Percentiles rank a stretch among this genome's conserved stretches.
Evolutionary conservation across 306 rosid genomes (phyloP).

Genomic region (Sicyos baderoa): DNA sequence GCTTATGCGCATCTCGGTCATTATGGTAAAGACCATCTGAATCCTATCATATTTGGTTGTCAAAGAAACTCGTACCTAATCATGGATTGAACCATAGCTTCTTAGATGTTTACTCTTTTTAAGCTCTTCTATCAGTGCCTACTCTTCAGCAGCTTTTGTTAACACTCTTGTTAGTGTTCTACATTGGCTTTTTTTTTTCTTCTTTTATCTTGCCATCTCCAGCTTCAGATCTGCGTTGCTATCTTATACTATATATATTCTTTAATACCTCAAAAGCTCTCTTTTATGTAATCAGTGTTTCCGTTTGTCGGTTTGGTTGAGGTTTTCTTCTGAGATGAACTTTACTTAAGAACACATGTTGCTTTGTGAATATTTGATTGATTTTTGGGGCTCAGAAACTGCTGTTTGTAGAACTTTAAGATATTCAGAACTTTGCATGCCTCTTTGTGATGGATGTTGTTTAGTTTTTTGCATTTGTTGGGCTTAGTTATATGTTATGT

Average conservation of each 20-base stretch:
- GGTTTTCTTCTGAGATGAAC: not conserved
- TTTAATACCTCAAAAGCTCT: not conserved
- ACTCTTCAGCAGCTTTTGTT: not conserved
- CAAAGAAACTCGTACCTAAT: too few relatives aligned
- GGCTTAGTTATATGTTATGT: too few relatives aligned
- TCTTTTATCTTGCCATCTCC: not conserved
- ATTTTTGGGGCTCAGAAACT: not conserved
- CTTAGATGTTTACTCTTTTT: not conserved
- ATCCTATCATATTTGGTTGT: too few relatives aligned
- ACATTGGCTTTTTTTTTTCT: not conserved
- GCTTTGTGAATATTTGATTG: conserved; percentile 6
- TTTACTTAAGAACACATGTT: not conserved
- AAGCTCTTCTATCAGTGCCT: not conserved
- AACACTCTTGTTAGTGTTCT: not conserved
- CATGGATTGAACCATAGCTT: too few relatives aligned
- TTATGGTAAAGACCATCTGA: too few relatives aligned
- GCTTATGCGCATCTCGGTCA: too few relatives aligned
- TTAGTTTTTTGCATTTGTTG: not conserved
- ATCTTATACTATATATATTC: not conserved
- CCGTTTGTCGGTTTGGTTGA: not conserved
- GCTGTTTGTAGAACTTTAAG: not conserved
- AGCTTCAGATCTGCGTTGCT: conserved; percentile 4
- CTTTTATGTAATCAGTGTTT: not conserved
- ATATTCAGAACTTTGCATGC: not conserved
- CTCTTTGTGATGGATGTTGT: not conserved